Evolutionary conservation across 192 early-diverging fungal species (phyloP), one percentile per base, ranked within the genome.

Genomic region (Coemansia asiatica): DNA sequence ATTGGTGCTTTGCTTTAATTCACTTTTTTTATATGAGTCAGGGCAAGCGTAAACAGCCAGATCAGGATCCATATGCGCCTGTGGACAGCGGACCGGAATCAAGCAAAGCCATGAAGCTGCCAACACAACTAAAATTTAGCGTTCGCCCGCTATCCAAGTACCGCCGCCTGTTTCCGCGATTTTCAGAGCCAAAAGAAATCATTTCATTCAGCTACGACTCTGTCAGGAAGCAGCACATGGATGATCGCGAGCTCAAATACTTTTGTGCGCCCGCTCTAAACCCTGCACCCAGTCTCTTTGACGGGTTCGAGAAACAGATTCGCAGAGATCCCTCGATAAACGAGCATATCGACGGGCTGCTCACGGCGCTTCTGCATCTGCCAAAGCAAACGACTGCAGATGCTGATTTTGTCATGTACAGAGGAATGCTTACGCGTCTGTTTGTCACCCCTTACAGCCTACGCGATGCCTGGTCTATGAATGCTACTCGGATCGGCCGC

Each of bases 341-440:
- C 55, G 96, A 95, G 58, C 90, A 92, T 56, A 82, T 98, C 51
- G 92, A 98, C 68, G 86, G 91, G 0, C 68, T 98, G 26, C 75
- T 96, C 53, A 75, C 86, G 40, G 86, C 90, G 0, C 63, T 93
- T 9, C 66, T 78, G 12, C 63, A 83, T 72, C 53, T 71, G 22
- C 28, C 23, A 44, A 26, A 44, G 56, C 10, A 69, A 61, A 16
- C 49, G 19, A 22, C 25, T 13, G 18, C 59, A 16, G 40, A 44
- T 15, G 16, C 40, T 2, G 69, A 78, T 26, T 82, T 82, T 65
- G 67, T 92, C n/a, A 86, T 89, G 71, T 93, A 90, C 83, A 79
- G 96, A 33, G 96, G 96, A 12, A 91, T 96, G 51, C 84, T 98
- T 53, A 95, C 94, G n/a, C 90, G 90, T 57, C 84, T 96, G 12